Evolutionary conservation across 1,284 basidiomycete species (phyloP).

Genomic region (Entoloma clypeatum): DNA sequence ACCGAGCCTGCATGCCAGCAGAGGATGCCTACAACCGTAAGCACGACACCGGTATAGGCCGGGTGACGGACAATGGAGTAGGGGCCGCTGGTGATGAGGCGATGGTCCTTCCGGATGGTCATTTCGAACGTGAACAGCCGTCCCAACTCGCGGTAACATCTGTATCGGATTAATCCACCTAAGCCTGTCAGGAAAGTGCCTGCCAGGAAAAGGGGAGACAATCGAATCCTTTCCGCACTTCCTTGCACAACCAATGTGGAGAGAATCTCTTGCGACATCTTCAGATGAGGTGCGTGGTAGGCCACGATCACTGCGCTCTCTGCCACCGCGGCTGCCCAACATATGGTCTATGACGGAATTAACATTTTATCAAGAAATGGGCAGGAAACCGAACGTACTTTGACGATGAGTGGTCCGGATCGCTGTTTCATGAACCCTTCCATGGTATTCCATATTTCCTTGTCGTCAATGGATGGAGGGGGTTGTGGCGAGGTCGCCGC

Average conservation of each 20-base stretch:
- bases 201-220: slow-evolving; percentile 30
- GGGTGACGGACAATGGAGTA: slow-evolving; percentile 40
- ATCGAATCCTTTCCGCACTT: slow-evolving; percentile 25
- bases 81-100: slow-evolving; percentile 36
- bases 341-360: slow-evolving; percentile 27
- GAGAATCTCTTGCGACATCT: slow-evolving; percentile 23
- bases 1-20: slow-evolving; percentile 33
- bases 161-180: slow-evolving; percentile 34
- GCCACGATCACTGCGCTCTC: slow-evolving; percentile 34
- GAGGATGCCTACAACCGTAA: slow-evolving; percentile 30
- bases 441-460: slow-evolving; percentile 28
- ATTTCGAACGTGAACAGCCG: slow-evolving; percentile 41
- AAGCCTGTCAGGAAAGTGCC: slow-evolving; percentile 28
- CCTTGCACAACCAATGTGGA: slow-evolving; percentile 24
- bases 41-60: slow-evolving; percentile 35
- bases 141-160: slow-evolving; percentile 39
- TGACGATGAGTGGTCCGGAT: slow-evolving; percentile 28
- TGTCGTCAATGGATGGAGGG: slow-evolving; percentile 32
- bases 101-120: slow-evolving; percentile 38
- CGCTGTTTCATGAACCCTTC: slow-evolving; percentile 34
- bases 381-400: slow-evolving; percentile 23
- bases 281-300: slow-evolving; percentile 19
- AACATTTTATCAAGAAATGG: background rate
- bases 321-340: slow-evolving; percentile 33
- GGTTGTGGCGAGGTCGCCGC: slow-evolving; percentile 39